Percentiles rank a stretch among this genome's conserved stretches.
Evolutionary conservation across 805 yeast genomes (phyloP).

Genomic region (Candida wancherniae): DNA sequence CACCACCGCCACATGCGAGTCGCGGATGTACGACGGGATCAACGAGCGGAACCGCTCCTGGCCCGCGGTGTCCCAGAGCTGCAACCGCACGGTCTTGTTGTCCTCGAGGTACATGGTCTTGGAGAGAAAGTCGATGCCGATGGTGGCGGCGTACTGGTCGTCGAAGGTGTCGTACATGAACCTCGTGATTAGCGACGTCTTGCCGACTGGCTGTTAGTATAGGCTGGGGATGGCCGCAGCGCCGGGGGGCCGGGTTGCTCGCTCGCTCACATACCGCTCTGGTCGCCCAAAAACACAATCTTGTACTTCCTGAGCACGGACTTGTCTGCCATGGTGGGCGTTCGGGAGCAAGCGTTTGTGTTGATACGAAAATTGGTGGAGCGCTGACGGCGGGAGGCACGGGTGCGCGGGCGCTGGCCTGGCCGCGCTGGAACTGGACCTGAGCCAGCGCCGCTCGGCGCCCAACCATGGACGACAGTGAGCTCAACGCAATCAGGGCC

Average conservation of each 20-base stretch:
- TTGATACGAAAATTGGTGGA: too few relatives aligned
- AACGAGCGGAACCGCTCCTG: constrained; percentile 93
- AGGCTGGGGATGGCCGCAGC: not conserved
- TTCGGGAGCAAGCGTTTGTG: too few relatives aligned
- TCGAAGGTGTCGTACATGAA: constrained; percentile 98
- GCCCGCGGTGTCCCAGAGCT: constrained; percentile 98
- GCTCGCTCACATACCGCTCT: constrained; percentile 52
- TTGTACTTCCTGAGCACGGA: constrained; percentile 62
- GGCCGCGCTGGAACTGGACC: too few relatives aligned
- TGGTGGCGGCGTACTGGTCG: constrained; percentile 93
- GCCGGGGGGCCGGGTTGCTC: not conserved
- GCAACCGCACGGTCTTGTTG: constrained; percentile 83
- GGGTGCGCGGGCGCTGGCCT: too few relatives aligned
- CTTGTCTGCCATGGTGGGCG: constrained; percentile 29
- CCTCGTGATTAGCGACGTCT: constrained; percentile 92
- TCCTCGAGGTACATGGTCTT: constrained; percentile 81
- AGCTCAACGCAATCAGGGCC: constrained; percentile 82
- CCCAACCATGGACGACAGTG: constrained; percentile 71
- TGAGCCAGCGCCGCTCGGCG: too few relatives aligned
- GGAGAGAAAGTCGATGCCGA: constrained; percentile 92
- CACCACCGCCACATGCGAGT: constrained; percentile 94
- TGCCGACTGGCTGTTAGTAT: constrained; percentile 57
- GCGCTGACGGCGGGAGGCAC: too few relatives aligned
- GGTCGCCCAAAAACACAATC: constrained; percentile 95
- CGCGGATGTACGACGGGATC: constrained; percentile 93